A percentile compares a stretch with the other conserved stretches of the same genome.
Evolutionary conservation across 306 rosid species (phyloP).

Genomic region (Spatholobus suberectus): DNA sequence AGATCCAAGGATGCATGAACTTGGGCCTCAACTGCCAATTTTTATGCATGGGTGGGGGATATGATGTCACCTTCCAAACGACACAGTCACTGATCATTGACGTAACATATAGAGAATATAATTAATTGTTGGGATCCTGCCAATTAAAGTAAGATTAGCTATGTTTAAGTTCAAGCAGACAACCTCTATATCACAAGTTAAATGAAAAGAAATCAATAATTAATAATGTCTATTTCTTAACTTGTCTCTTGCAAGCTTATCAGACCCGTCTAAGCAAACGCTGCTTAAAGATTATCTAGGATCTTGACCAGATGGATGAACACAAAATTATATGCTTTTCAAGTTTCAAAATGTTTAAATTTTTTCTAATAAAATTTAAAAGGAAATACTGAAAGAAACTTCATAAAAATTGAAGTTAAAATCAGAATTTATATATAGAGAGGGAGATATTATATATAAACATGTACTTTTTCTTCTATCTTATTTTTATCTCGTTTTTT

Average conservation of each 20-base stretch:
- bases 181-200: not conserved
- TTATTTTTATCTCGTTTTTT: too few relatives aligned
- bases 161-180: not conserved
- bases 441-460: too few relatives aligned
- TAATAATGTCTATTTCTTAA: not conserved
- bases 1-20: constrained; percentile 40
- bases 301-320: not conserved
- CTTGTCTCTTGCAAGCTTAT: not conserved
- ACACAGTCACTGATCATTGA: constrained; percentile 28
- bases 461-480: too few relatives aligned
- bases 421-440: too few relatives aligned
- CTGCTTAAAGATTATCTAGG: not conserved
- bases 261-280: not conserved
- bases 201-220: not conserved
- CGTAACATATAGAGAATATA: constrained; percentile 1
- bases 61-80: constrained; percentile 44
- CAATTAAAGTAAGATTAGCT: not conserved
- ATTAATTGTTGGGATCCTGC: constrained; percentile 2
- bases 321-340: not conserved
- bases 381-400: too few relatives aligned
- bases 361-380: too few relatives aligned
- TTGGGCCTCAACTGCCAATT: not conserved
- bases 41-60: constrained; percentile 42
- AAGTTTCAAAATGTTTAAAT: not conserved
- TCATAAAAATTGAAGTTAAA: too few relatives aligned